Conservation (phyloP, 129 eudicot species). For the Tanacetum coccineum region DNA sequence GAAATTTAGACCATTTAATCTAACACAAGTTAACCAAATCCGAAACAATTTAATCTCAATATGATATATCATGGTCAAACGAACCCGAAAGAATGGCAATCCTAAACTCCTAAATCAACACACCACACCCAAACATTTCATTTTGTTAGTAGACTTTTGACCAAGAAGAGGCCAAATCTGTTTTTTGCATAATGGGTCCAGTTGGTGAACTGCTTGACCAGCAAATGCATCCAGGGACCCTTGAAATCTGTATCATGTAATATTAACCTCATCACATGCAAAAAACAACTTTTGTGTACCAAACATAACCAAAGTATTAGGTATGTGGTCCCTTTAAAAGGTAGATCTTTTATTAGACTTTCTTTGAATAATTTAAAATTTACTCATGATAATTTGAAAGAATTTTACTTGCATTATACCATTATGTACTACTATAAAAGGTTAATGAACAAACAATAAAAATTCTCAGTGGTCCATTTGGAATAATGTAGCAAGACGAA, state of each 20-base stretch:
- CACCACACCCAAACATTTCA: no score
- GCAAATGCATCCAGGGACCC: slow-evolving; percentile 25
- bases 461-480: neutral
- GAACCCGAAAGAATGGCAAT: no score
- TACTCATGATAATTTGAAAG: no score
- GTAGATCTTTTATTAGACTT: neutral
- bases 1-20: no score
- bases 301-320: slow-evolving; percentile 24
- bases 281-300: slow-evolving; percentile 26
- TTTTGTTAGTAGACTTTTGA: neutral
- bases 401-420: no score
- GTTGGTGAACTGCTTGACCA: slow-evolving; percentile 39
- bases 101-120: no score
- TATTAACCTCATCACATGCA: slow-evolving; percentile 38
- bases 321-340: slow-evolving; percentile 35
- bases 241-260: slow-evolving; percentile 25
- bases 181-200: slow-evolving; percentile 21
- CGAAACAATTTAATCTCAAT: no score
- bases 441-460: no score
- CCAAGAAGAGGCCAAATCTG: neutral
- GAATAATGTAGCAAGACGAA: neutral
- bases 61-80: no score
- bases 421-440: no score
- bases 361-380: neutral
- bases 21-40: no score